Conservation (phyloP, 352 stramenopile genomes). For the Phytophthora uliginosa region DNA sequence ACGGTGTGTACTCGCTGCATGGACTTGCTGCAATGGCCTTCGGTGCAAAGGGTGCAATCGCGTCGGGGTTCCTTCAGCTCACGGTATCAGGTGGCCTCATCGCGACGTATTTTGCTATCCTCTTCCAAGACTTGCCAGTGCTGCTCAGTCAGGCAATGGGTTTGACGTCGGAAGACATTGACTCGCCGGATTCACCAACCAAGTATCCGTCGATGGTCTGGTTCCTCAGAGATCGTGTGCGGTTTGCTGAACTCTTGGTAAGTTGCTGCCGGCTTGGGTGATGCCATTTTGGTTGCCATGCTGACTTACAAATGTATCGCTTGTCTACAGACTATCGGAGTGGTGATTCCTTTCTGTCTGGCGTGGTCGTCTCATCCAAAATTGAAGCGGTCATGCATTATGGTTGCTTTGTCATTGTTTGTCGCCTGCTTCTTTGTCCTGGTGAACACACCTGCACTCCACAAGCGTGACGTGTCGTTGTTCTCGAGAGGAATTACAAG, state of each 20-base stretch:
- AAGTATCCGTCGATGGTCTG: conserved; percentile 20
- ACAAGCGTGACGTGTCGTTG: conserved; percentile 29
- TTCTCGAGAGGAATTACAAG: conserved; percentile 42
- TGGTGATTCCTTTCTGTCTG: conserved; percentile 55
- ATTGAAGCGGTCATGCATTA: conserved; percentile 32
- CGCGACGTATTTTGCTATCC: conserved; percentile 48
- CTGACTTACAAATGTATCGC: neutral
- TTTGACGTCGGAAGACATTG: conserved; percentile 44
- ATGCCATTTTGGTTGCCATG: neutral
- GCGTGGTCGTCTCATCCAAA: conserved; percentile 42
- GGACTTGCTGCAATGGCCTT: conserved; percentile 59
- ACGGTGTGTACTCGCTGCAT: conserved; percentile 68
- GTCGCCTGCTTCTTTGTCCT: conserved; percentile 44
- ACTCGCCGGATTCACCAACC: conserved; percentile 14
- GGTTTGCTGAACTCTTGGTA: conserved; percentile 50
- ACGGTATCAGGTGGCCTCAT: conserved; percentile 49
- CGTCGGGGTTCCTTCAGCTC: conserved; percentile 45
- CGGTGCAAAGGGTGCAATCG: conserved; percentile 36
- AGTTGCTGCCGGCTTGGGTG: conserved; percentile 4
- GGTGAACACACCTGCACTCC: conserved; percentile 35
- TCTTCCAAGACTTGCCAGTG: conserved; percentile 55
- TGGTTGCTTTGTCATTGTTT: conserved; percentile 36
- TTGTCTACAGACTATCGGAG: conserved; percentile 35
- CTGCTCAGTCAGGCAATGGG: conserved; percentile 47
- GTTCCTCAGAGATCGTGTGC: conserved; percentile 43